These are phyloP conservation scores for Marasmius sp. DNA, from an alignment of 1,284 basidiomycete species.

Conservation along the genomic window DNA sequence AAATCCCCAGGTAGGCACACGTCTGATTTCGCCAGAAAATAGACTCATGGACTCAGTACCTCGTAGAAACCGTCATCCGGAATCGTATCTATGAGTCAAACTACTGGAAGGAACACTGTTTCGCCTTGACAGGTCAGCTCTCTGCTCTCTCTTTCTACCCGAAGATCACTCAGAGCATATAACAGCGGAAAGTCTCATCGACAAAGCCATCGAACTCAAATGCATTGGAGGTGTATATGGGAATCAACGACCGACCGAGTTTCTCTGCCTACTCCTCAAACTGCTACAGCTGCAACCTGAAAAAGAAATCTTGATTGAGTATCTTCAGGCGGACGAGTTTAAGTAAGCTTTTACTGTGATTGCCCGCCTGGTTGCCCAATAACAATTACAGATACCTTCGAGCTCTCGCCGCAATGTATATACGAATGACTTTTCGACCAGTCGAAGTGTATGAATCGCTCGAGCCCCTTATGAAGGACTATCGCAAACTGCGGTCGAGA, in stretches of 20 bases:
- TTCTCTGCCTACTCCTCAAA: slow-evolving; percentile 90
- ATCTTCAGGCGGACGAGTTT: slow-evolving; percentile 94
- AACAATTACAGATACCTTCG: slow-evolving; percentile 74
- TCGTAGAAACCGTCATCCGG: slow-evolving; percentile 96
- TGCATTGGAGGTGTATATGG: slow-evolving; percentile 92
- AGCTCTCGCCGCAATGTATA: slow-evolving; percentile 91
- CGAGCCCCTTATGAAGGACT: slow-evolving; percentile 65
- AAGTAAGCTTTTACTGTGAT: slow-evolving; percentile 65
- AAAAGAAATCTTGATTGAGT: slow-evolving; percentile 94
- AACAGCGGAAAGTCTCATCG: slow-evolving; percentile 88
- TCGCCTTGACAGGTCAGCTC: slow-evolving; percentile 78
- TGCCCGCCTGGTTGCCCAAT: not conserved
- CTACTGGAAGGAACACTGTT: slow-evolving; percentile 98
- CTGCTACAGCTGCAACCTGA: slow-evolving; percentile 97
- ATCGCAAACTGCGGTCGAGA: not conserved
- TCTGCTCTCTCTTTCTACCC: not conserved
- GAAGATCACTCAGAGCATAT: not conserved
- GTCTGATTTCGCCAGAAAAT: not conserved
- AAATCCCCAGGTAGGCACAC: slow-evolving; percentile 87
- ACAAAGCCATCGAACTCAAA: slow-evolving; percentile 83
- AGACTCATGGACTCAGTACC: slow-evolving; percentile 59
- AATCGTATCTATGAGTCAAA: slow-evolving; percentile 93
- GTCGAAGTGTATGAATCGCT: slow-evolving; percentile 91
- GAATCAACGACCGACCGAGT: slow-evolving; percentile 90
- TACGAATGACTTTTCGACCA: slow-evolving; percentile 90